Evolutionary conservation across 2,329 filamentous ascomycete species (phyloP), one percentile per base, ranked within the genome.

Genomic region (Epichloe bromicola): DNA sequence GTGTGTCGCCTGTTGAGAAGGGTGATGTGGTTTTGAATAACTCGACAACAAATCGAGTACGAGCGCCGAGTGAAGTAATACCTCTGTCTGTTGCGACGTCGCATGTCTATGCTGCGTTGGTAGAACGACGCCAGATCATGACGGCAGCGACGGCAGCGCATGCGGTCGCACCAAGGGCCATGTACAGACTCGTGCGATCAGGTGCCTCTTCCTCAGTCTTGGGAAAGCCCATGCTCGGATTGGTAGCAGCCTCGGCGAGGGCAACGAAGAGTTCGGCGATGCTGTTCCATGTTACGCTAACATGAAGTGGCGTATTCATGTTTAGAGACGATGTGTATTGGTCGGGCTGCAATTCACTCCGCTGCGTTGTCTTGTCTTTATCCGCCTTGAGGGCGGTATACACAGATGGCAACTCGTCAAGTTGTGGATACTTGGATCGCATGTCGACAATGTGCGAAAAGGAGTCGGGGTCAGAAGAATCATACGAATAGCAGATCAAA

Each of bases 341-440:
- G 63, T 98, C 93, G 1, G 93, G 93, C 66, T 96, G 91, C 56
- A 85, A 72, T 65, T 95, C 88, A 54, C 86, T 86, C 53, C 93
- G 80, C 69, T 98, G 93, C n/a, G 89, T 96, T 3, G 91, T 94
- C 67, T 95, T 95, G 67, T 98, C 93, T 58, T 86, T 82, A 67
- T 98, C 93, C 3, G 93, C 93, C 68, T 98, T 98, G 53, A 97
- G 74, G 0, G 91, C 93, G 1, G 88, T 88, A 64, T 95, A 98
- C 7, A 98, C 84, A 8, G 88, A 85, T 0, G 93, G 93, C 30
- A 98, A 72, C n/a, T 88, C 83, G 63, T 95, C 86, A 2, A 98
- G 77, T 51, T 93, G 85, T 0, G 88, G 82, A 58, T 91, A 86
- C 60, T 83, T 86, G 51, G 80, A 77, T 42, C 90, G 83, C 46